phyloP scores from a whole-genome alignment of 23 red algal species.

The Gracilariopsis chorda region DNA sequence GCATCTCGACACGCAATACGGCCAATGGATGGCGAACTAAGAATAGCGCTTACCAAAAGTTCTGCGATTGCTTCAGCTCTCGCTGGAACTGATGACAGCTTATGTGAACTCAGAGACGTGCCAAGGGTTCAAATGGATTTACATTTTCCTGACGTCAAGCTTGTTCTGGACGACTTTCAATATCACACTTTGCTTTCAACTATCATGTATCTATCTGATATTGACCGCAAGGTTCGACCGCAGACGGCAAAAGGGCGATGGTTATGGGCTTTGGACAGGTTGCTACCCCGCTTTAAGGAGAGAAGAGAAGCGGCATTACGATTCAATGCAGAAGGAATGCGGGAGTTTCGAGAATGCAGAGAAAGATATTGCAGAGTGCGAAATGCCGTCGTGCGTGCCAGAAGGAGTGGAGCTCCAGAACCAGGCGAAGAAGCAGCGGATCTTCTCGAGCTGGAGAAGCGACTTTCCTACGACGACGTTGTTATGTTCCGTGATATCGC shows the following conservation, averaged over 20 bases:
- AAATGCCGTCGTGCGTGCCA: constrained; percentile 26
- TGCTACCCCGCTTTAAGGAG: constrained; percentile 74
- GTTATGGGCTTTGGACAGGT: constrained; percentile 73
- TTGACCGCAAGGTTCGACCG: constrained; percentile 68
- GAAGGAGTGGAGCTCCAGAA: constrained; percentile 30
- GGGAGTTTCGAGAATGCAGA: constrained; percentile 38
- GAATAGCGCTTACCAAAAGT: constrained; percentile 47
- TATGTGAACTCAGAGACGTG: neutral
- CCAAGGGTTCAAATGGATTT: constrained; percentile 67
- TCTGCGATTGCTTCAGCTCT: constrained; percentile 43
- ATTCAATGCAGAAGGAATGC: constrained; percentile 51
- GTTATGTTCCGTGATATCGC: constrained; percentile 72
- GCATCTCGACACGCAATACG: constrained; percentile 40
- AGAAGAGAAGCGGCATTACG: constrained; percentile 37
- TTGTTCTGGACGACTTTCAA: constrained; percentile 70
- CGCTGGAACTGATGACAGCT: constrained; percentile 31
- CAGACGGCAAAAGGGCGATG: constrained; percentile 64
- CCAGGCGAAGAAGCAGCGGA: constrained; percentile 18
- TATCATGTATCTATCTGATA: constrained; percentile 69
- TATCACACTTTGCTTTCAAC: constrained; percentile 71
- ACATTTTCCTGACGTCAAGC: constrained; percentile 61
- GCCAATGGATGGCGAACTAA: constrained; percentile 56
- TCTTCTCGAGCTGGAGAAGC: constrained; percentile 33
- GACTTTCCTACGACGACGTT: constrained; percentile 41
- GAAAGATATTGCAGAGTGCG: constrained; percentile 58